Evolutionary conservation across 1,139 yeast genomes (phyloP), one percentile per base, ranked within the genome.

Genomic region (Kurtzmaniella quercitrusa): DNA sequence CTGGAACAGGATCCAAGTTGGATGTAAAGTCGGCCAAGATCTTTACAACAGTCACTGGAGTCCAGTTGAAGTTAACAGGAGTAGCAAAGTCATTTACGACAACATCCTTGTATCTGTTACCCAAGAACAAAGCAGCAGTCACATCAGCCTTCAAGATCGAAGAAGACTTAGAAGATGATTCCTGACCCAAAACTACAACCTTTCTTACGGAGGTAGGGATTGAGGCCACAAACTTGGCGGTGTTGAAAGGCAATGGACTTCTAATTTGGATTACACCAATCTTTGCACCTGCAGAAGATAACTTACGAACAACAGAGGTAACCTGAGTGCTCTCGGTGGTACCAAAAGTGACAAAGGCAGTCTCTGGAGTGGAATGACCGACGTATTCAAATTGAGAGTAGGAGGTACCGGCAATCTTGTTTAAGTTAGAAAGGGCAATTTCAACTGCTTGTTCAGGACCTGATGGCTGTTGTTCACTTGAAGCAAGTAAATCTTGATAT

Each of bases 261-360:
- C 96, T 79, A 42, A 85, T 80, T 47, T 83, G 75, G 45, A 91
- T 63, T 41, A 84, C 76, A 47, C 94, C 97, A 39, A 79, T 71
- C 21, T 66, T 68, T 18, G 60, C 50, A 38, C 61, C 60, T 11
- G 63, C 51, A 16, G 57, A 50, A 15, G 57, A 50, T 20, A 71
- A 59, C 28, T 61, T 61, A 30, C 57, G 50, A 42, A 82, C 66
- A 30, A 77, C 69, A 38, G 68, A 63, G 36, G 75, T 54, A 36
- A 87, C 73, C 48, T 80, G 66, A 39, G 78, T 71, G 15, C 84
- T 65, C 57, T 84, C 93, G 38, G 78, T 67, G 17, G 94, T 74
- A 22, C 96, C 96, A 55, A 84, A 82, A 33, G 82, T 74, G 23
- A 89, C 93, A 59, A 87, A 80, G 14, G 91, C 88, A 26, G 84